Evolutionary conservation across 1,284 basidiomycete species (phyloP), one percentile per base, ranked within the genome.

Genomic region (Trametes versicolor): DNA sequence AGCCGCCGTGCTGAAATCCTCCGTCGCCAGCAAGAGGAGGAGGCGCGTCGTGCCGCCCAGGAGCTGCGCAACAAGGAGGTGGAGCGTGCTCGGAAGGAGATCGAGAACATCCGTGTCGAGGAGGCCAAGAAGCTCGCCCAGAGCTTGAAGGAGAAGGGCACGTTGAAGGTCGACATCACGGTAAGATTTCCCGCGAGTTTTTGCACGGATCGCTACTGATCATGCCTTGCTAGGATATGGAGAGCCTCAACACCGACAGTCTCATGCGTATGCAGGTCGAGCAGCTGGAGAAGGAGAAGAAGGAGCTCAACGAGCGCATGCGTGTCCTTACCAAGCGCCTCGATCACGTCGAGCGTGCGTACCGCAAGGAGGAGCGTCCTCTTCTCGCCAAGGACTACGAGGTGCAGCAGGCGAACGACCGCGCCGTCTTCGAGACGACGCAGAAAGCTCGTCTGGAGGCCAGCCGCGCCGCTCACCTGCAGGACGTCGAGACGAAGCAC

Each of bases 231-330:
- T 76, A 95, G 91, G 91, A 93, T 75, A 85, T 96, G 78, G 92
- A 94, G 72, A 87, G 89, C 58, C 84, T 96, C 70, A 95, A 96
- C 78, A 96, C 96, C 10, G 91, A 95, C 74, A 90, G 91, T 69
- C 87, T 99, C 67, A 94, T 99, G 77, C 89, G 88, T 59, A 88
- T 99, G 72, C 96, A 98, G 78, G 96, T 99, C 58, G 90, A 95
- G 72, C 95, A 98, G 75, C 85, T 98, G 62, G 97, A 98, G 82
- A 98, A 98, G 81, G 97, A 99, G 82, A 98, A 98, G 87, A 92
- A 90, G 73, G 94, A 97, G 72, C 84, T 95, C 70, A 87, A 86
- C 68, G 94, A 97, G 74, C 89, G 92, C 29, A 85, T 98, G 65
- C 91, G 96, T 41, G 88, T 97, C 69, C 87, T 94, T 60, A 80